Percentiles rank a stretch among this genome's conserved stretches.
phyloP scores from a whole-genome alignment of 2,329 filamentous ascomycete species.

The Magnaporthiopsis poae region DNA sequence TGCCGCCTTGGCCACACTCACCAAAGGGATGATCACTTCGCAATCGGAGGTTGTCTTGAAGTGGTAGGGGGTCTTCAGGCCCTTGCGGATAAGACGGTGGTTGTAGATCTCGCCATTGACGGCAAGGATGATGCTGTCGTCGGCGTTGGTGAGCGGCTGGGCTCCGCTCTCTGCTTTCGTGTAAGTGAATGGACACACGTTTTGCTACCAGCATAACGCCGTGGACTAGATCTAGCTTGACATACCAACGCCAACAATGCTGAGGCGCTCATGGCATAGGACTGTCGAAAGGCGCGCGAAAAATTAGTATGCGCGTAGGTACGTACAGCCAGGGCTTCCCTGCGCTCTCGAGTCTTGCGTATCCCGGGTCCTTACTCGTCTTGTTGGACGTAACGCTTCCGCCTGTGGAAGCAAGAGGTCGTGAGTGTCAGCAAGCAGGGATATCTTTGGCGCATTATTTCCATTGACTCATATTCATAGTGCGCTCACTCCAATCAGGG shows the following conservation, averaged over 20 bases:
- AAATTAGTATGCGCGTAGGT: slow-evolving; percentile 18
- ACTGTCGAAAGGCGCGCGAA: slow-evolving; percentile 39
- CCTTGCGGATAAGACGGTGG: slow-evolving; percentile 87
- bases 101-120: slow-evolving; percentile 99
- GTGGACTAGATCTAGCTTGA: background rate
- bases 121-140: slow-evolving; percentile 77
- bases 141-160: slow-evolving; percentile 87
- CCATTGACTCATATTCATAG: slow-evolving; percentile 20
- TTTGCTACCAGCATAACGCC: background rate
- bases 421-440: slow-evolving; percentile 19
- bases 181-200: slow-evolving; percentile 15
- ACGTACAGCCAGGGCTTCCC: background rate
- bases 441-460: slow-evolving; percentile 13
- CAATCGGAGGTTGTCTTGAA: slow-evolving; percentile 99
- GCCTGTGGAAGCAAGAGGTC: slow-evolving; percentile 39
- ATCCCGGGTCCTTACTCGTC: slow-evolving; percentile 60
- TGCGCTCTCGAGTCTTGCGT: slow-evolving; percentile 9
- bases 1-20: slow-evolving; percentile 34
- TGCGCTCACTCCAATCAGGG: slow-evolving; percentile 85
- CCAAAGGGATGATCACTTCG: slow-evolving; percentile 95
- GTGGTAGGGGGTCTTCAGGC: slow-evolving; percentile 71
- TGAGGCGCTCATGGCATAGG: slow-evolving; percentile 92
- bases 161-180: slow-evolving; percentile 69
- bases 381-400: slow-evolving; percentile 82
- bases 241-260: slow-evolving; percentile 91